These are phyloP conservation scores for Colletotrichum godetiae DNA, from an alignment of 2,329 filamentous ascomycete genomes.

Conservation along the genomic window DNA sequence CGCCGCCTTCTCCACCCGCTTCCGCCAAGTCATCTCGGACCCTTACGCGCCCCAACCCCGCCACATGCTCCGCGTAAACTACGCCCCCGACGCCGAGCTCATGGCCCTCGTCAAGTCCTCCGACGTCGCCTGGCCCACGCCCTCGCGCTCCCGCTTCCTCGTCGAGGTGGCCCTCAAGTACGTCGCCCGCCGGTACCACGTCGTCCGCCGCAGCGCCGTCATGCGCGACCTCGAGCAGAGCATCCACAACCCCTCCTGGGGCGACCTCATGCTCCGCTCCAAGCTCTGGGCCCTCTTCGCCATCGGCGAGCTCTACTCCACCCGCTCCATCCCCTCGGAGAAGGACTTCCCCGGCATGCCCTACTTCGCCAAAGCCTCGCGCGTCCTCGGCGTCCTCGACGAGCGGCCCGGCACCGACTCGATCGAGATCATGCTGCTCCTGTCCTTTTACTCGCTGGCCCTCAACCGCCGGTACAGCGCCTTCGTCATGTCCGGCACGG, in stretches of 20 bases:
- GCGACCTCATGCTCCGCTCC: slow-evolving; percentile 48
- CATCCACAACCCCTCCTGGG: slow-evolving; percentile 47
- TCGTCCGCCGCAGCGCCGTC: slow-evolving; percentile 52
- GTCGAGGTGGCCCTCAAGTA: slow-evolving; percentile 54
- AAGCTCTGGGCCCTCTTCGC: slow-evolving; percentile 58
- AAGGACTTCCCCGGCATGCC: slow-evolving; percentile 53
- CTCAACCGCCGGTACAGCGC: slow-evolving; percentile 58
- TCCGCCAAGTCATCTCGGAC: slow-evolving; percentile 47
- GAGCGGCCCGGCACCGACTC: slow-evolving; percentile 56
- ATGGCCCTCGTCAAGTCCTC: slow-evolving; percentile 41
- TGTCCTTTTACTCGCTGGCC: slow-evolving; percentile 57
- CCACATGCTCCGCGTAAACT: slow-evolving; percentile 48
- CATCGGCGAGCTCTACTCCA: slow-evolving; percentile 59
- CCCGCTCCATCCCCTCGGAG: slow-evolving; percentile 45
- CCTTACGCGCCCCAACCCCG: slow-evolving; percentile 37
- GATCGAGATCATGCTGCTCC: slow-evolving; percentile 55
- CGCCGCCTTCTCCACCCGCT: slow-evolving; percentile 49
- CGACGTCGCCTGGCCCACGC: slow-evolving; percentile 50
- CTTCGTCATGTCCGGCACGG: slow-evolving; percentile 55
- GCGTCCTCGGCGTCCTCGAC: slow-evolving; percentile 50
- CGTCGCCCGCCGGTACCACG: slow-evolving; percentile 52
- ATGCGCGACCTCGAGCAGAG: slow-evolving; percentile 49
- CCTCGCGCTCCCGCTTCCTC: slow-evolving; percentile 48
- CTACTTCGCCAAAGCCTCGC: slow-evolving; percentile 55
- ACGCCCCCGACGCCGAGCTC: slow-evolving; percentile 44